Conservation (phyloP, 2,329 filamentous ascomycete genomes). For the Aspergillus ruber region DNA sequence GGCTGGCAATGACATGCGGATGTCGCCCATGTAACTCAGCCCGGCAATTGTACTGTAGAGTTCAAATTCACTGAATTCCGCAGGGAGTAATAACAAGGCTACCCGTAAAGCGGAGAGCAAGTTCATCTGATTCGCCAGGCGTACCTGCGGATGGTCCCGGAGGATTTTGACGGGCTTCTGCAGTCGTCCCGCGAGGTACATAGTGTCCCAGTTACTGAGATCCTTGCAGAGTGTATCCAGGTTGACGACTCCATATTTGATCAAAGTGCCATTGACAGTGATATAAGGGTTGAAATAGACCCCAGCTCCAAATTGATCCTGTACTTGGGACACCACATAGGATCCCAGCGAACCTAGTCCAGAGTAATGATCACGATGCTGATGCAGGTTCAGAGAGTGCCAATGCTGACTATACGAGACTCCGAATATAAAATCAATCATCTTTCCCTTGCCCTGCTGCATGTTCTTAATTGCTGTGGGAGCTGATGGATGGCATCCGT, state of each 20-base stretch:
- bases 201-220: slow-evolving; percentile 81
- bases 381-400: slow-evolving; percentile 84
- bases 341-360: slow-evolving; percentile 76
- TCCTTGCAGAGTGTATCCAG: slow-evolving; percentile 82
- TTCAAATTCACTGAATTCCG: slow-evolving; percentile 76
- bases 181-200: slow-evolving; percentile 92
- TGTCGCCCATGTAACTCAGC: slow-evolving; percentile 90
- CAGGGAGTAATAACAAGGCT: slow-evolving; percentile 77
- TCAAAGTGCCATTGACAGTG: slow-evolving; percentile 86
- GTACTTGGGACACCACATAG: slow-evolving; percentile 73
- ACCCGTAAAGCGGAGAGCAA: slow-evolving; percentile 85
- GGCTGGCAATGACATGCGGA: slow-evolving; percentile 84
- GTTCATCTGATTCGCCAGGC: slow-evolving; percentile 93
- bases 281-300: slow-evolving; percentile 98
- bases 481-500: slow-evolving; percentile 66
- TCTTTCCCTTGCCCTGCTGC: slow-evolving; percentile 82
- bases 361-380: slow-evolving; percentile 91
- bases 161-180: slow-evolving; percentile 98
- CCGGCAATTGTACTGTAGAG: slow-evolving; percentile 87
- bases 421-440: slow-evolving; percentile 98
- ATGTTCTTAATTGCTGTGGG: slow-evolving; percentile 74
- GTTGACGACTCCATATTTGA: slow-evolving; percentile 97
- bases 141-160: slow-evolving; percentile 83
- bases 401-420: slow-evolving; percentile 93
- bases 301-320: slow-evolving; percentile 83